Base-by-base conservation (phyloP, 176 grass and related monocot species). In the Otatea glauca region DNA sequence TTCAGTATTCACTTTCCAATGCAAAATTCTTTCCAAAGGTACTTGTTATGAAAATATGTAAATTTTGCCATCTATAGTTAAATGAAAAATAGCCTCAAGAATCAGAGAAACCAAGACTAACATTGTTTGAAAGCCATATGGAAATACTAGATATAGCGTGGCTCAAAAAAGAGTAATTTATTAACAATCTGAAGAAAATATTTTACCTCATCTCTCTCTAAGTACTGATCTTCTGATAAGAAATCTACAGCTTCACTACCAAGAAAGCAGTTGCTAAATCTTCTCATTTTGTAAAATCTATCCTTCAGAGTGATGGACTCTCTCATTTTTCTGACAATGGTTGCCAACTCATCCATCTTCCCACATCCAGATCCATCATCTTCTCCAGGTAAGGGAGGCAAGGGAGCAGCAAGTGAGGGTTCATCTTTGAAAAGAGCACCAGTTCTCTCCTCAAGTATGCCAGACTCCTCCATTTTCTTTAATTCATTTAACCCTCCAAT, bases 281-380 rank as follows among this genome's bases (percentile, higher is more conserved):
- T 93, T 92, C 95, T 89, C 95, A 98, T 98, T 85, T 98, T 98
- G 72, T 95, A 98, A 71, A 94, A 98, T 78, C 95, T 92, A 80
- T 98, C 95, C 84, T 93, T 98, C 23, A 59, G 87, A 73, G 78
- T 85, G 38, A 98, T 78, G 0, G 87, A 86, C 62, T 95, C 95
- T 95, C 88, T 94, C 95, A 98, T 95, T 82, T 93, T 98, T 88
- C 85, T 95, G 61, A 93, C 95, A 69, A 93, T 87, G 56, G 82
- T 67, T 83, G 92, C 95, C 73, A 98, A 68, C 83, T 98, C 95
- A 90, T 98, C 95, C 73, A 98, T 89, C 70, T 91, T 95, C 68
- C 95, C 92, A 65, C 91, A 92, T 75, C 83, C 89, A 80, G 95
- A 98, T 76, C 90, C 91, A 39, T 98, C 95, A 87, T 98, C 92